phyloP scores from a whole-genome alignment of 805 yeast species.

The Nakazawaea ambrosiae region DNA sequence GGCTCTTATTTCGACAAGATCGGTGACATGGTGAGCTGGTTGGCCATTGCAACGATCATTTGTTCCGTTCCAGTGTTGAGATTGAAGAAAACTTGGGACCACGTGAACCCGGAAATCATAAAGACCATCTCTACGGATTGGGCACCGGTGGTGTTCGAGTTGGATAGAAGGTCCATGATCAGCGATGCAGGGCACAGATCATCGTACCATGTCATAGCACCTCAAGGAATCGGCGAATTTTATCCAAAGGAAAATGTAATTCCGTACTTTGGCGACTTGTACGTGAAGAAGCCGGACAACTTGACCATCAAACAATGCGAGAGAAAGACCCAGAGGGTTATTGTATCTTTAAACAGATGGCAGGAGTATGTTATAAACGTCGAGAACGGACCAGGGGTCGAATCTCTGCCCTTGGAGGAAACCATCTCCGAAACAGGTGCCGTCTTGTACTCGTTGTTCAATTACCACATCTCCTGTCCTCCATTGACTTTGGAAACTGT shows the following conservation, averaged over 20 bases:
- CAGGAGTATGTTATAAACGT: conserved; percentile 54
- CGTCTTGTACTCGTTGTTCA: conserved; percentile 38
- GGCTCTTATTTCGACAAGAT: conserved; percentile 70
- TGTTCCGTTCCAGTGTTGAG: conserved; percentile 81
- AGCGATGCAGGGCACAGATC: conserved; percentile 49
- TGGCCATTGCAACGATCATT: conserved; percentile 77
- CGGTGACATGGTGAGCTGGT: conserved; percentile 94
- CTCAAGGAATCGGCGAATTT: conserved; percentile 76
- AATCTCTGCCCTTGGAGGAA: neutral
- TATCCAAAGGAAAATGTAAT: conserved; percentile 74
- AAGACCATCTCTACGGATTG: conserved; percentile 69
- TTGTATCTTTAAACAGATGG: conserved; percentile 79
- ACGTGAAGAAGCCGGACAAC: conserved; percentile 37
- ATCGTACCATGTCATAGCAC: conserved; percentile 71
- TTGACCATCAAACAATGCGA: conserved; percentile 49
- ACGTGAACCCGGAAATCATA: conserved; percentile 52
- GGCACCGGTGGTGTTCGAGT: conserved; percentile 89
- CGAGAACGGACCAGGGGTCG: conserved; percentile 32
- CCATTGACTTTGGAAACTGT: conserved; percentile 44
- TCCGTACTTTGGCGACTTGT: conserved; percentile 86
- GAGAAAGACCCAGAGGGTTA: conserved; percentile 57
- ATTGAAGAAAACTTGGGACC: conserved; percentile 66
- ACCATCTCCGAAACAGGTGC: conserved; percentile 25
- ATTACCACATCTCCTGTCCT: conserved; percentile 30
- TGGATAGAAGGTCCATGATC: conserved; percentile 66